Percentiles rank a stretch among this genome's conserved stretches.
Evolutionary conservation across 306 rosid genomes (phyloP).

Genomic region (Begonia peltatifolia): DNA sequence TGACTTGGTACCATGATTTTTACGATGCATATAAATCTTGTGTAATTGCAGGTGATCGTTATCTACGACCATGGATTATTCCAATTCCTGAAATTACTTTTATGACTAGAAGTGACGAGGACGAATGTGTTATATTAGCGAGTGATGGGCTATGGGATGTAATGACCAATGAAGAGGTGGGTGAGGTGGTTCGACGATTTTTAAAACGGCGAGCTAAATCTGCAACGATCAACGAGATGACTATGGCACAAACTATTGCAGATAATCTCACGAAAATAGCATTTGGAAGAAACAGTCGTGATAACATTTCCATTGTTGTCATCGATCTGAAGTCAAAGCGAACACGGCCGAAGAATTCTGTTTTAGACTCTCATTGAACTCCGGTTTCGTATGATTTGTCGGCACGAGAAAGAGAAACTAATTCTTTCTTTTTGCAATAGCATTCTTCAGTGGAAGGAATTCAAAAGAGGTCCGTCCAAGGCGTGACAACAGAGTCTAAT

Average conservation of each 20-base stretch:
- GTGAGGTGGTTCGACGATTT: conserved; percentile 53
- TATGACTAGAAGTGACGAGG: conserved; percentile 53
- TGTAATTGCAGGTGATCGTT: conserved; percentile 40
- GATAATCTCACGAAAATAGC: conserved; percentile 66
- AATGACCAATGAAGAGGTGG: conserved; percentile 68
- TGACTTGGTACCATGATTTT: no score
- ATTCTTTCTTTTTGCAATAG: no score
- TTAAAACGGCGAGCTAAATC: conserved; percentile 46
- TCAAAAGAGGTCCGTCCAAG: no score
- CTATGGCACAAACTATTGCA: conserved; percentile 59
- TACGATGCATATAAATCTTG: no score
- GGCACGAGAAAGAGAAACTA: no score
- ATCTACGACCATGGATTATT: conserved; percentile 76
- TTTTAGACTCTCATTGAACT: no score
- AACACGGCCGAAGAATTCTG: conserved; percentile 18
- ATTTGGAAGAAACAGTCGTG: conserved; percentile 45
- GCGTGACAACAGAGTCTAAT: no score
- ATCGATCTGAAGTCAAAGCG: conserved; percentile 61
- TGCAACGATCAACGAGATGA: conserved; percentile 18
- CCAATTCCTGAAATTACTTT: conserved; percentile 69
- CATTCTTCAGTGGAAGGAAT: no score
- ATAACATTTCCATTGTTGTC: conserved; percentile 65
- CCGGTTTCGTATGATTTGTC: no score
- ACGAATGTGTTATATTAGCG: conserved; percentile 66
- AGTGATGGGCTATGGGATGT: conserved; percentile 92